Percentiles rank a stretch among this genome's conserved stretches.
Conservation (phyloP, 164 flowering plant genomes). For the Vitis cinerea region DNA sequence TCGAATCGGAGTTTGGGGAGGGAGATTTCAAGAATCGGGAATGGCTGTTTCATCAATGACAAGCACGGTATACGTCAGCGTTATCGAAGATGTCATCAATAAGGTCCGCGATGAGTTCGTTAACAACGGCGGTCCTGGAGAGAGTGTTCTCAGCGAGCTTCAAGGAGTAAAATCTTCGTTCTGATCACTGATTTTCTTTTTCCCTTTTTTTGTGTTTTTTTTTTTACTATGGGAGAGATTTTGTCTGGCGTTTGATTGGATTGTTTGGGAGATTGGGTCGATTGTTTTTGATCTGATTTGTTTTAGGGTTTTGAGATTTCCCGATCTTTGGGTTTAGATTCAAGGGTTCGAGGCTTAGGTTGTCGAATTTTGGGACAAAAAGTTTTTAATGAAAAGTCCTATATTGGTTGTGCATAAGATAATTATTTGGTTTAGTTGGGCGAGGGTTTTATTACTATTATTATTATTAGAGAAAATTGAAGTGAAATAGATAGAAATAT, state of each 20-base stretch:
- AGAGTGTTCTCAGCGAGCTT: constrained; percentile 67
- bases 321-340: constrained; percentile 9
- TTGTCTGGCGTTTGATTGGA: neutral
- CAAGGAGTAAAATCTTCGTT: constrained; percentile 58
- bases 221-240: neutral
- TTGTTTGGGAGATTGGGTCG: neutral
- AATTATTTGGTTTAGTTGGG: too few species aligned
- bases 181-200: neutral
- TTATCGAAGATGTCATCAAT: constrained; percentile 83
- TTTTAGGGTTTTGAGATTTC: constrained; percentile 17
- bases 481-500: too few species aligned
- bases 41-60: constrained; percentile 64
- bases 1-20: neutral
- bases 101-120: constrained; percentile 89
- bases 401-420: too few species aligned
- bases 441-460: too few species aligned
- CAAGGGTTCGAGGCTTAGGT: too few species aligned
- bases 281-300: constrained; percentile 1
- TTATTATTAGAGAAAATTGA: too few species aligned
- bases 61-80: constrained; percentile 71
- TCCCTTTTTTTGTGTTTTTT: neutral
- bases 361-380: too few species aligned
- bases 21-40: constrained; percentile 7
- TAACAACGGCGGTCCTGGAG: constrained; percentile 69
- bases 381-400: too few species aligned